A percentile compares a stretch with the other conserved stretches of the same genome.
phyloP scores from a whole-genome alignment of 1,284 basidiomycete species.

The Taiwanofungus camphoratus region DNA sequence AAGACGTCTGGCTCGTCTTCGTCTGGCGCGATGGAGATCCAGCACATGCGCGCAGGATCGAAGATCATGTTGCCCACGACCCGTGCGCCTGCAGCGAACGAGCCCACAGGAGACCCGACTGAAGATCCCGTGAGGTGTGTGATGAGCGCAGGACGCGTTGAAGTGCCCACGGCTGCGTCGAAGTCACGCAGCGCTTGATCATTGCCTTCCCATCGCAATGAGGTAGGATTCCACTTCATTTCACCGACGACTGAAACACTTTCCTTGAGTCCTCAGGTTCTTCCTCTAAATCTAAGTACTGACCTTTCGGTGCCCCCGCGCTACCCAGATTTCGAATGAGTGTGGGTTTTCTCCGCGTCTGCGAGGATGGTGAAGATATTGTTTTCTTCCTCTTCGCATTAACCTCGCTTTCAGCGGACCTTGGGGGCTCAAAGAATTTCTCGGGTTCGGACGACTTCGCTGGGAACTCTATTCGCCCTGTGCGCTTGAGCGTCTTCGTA shows the following conservation, averaged over 20 bases:
- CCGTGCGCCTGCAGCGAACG: conserved; percentile 71
- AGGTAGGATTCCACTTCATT: conserved; percentile 93
- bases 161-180: conserved; percentile 75
- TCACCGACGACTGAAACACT: conserved; percentile 71
- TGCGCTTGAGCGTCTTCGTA: conserved; percentile 37
- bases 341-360: conserved; percentile 69
- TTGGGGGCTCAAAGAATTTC: conserved; percentile 12
- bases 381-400: conserved; percentile 54
- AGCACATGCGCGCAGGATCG: conserved; percentile 90
- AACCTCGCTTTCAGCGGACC: conserved; percentile 25
- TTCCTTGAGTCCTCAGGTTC: neutral
- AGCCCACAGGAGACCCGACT: conserved; percentile 71
- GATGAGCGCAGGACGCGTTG: conserved; percentile 91
- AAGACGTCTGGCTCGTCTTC: conserved; percentile 93
- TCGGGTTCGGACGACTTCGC: conserved; percentile 19
- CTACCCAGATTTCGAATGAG: conserved; percentile 84
- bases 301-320: conserved; percentile 70
- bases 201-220: conserved; percentile 94
- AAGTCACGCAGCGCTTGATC: conserved; percentile 87
- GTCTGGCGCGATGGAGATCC: conserved; percentile 83
- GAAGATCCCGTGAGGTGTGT: conserved; percentile 83
- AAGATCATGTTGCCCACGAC: conserved; percentile 98
- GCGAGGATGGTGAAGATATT: conserved; percentile 34
- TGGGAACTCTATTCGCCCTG: conserved; percentile 32
- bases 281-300: conserved; percentile 26